A percentile compares a stretch with the other conserved stretches of the same genome.
These are phyloP conservation scores for Epicoccum sorghinum DNA, from an alignment of 2,329 filamentous ascomycete species.

Conservation along the genomic window DNA sequence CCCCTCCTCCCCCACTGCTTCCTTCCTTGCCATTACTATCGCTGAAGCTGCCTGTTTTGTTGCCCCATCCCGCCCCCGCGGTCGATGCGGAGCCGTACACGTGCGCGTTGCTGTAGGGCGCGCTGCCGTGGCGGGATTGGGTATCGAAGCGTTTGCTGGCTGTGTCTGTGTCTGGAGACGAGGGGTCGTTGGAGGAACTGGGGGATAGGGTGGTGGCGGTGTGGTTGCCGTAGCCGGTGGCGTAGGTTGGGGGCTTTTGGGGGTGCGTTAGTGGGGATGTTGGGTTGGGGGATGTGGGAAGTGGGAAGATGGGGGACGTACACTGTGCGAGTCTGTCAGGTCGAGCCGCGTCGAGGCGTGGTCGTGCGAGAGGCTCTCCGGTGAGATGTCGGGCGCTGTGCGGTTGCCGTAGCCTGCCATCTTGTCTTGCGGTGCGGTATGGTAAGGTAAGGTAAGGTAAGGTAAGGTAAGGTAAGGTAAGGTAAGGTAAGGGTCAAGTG, in stretches of 20 bases:
- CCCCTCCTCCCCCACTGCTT: conserved; percentile 6
- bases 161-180: not conserved
- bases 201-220: not conserved
- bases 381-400: conserved; percentile 28
- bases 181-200: not conserved
- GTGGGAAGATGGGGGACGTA: not conserved
- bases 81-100: conserved; percentile 40
- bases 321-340: conserved; percentile 28
- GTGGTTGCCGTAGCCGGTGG: conserved; percentile 10
- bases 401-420: conserved; percentile 49
- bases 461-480: too few relatives aligned
- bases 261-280: not conserved
- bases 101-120: conserved; percentile 32
- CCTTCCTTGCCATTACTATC: too few relatives aligned
- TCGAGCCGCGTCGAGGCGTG: conserved; percentile 39
- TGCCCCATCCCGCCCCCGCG: conserved; percentile 48
- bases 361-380: conserved; percentile 23
- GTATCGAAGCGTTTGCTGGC: not conserved
- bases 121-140: conserved; percentile 18
- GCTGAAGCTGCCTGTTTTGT: conserved; percentile 43
- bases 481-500: too few relatives aligned
- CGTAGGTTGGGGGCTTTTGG: conserved; percentile 11
- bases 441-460: too few relatives aligned
- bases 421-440: too few relatives aligned
- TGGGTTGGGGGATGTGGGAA: not conserved